Percentiles rank a stretch among this genome's conserved stretches.
These are phyloP conservation scores for Geosmithia morbida DNA, from an alignment of 2,329 filamentous ascomycete genomes.

Conservation along the genomic window DNA sequence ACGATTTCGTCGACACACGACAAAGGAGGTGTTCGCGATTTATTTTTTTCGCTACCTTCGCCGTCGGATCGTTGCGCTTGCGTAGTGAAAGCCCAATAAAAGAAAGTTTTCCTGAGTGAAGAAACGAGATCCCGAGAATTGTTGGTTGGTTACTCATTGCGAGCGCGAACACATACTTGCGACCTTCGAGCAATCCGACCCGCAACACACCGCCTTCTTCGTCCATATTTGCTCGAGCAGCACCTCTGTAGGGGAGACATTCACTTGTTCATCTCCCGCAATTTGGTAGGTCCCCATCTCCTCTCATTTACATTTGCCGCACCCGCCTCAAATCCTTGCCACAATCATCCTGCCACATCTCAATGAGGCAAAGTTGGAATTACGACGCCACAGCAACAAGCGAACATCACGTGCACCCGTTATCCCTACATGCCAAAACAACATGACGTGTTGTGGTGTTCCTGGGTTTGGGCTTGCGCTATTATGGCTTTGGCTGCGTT, in stretches of 20 bases:
- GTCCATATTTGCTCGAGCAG: constrained; percentile 14
- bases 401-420: background rate
- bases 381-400: background rate
- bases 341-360: background rate
- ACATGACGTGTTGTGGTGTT: background rate
- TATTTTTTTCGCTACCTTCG: constrained; percentile 12
- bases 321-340: background rate
- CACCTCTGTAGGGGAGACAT: constrained; percentile 70
- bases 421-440: background rate
- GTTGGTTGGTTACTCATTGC: constrained; percentile 6
- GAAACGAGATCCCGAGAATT: constrained; percentile 2
- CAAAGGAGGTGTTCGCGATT: constrained; percentile 14
- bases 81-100: constrained; percentile 15
- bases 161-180: constrained; percentile 3
- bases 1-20: constrained; percentile 18
- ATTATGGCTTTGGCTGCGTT: background rate
- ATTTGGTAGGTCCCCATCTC: constrained; percentile 36
- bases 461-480: background rate
- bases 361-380: background rate
- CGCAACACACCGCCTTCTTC: constrained; percentile 1
- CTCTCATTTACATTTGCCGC: constrained; percentile 18
- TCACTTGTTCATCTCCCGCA: constrained; percentile 92
- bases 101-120: constrained; percentile 15
- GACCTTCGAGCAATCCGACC: constrained; percentile 3
- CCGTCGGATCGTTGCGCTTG: constrained; percentile 17